Evolutionary conservation across 1,284 basidiomycete genomes (phyloP), one percentile per base, ranked within the genome.

Genomic region (Tilletiopsis washingtonensis): DNA sequence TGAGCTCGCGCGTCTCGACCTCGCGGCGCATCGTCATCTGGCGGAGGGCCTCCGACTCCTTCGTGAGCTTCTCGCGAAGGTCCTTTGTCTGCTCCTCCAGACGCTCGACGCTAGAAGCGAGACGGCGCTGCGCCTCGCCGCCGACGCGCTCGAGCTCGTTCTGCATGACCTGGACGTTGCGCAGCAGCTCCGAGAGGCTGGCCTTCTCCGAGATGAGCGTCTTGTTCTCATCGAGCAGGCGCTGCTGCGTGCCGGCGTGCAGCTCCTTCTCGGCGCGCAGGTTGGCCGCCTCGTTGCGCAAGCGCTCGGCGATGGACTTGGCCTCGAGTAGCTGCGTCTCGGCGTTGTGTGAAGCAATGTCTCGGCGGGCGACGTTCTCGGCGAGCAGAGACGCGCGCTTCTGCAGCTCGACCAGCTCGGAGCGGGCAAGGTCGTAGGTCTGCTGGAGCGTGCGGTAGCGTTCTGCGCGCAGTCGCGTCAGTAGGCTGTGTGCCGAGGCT

Each of bases 161-260:
- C 64, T 89, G 86, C 82, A 96, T 89, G 64, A 81, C 84, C 74
- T 89, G 87, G 24, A 91, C 83, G 64, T 86, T 91, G 21, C 81
- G 78, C 79, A 94, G 86, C 17, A 94, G 78, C 67, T 90, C 86
- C 17, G 86, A 83, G 7, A 96, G 77, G 55, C 85, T 84, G 4
- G 86, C 83, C 7, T 88, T 83, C 70, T 96, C 91, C 59, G 83
- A 77, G 5, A 84, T 77, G 1, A 94, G 78, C 1, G 78, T 79
- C 64, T 82, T 82, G 74, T 93, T 90, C 75, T 96, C 91, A 44
- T 89, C 84, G 5, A 86, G 79, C 17, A 96, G 78, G 40, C 63
- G 54, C 23, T 44, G 29, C 37, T 64, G 61, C 19, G 61, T 45
- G 1, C 53, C 51, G 47, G 62, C 59, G 49, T 54, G 54, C 26